A percentile compares a stretch with the other conserved stretches of the same genome.
Evolutionary conservation across 306 rosid genomes (phyloP).

Genomic region (Hippophae gyantsensis): DNA sequence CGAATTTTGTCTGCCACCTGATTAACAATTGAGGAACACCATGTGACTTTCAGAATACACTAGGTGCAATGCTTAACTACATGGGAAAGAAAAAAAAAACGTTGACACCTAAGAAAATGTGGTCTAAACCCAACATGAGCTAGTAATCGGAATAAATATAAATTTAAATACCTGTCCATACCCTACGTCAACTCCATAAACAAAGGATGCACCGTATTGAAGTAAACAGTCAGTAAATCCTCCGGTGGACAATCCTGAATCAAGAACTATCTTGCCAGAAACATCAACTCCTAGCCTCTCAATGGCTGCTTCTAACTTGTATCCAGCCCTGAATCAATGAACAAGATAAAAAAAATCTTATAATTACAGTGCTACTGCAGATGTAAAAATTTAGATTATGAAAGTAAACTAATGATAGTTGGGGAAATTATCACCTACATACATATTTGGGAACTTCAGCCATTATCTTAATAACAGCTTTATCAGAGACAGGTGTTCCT

Average conservation of each 20-base stretch:
- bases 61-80: background rate
- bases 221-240: conserved; percentile 94
- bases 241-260: conserved; percentile 91
- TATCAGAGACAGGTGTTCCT: conserved; percentile 72
- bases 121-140: background rate
- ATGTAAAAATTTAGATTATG: background rate
- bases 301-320: conserved; percentile 90
- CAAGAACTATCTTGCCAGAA: conserved; percentile 78
- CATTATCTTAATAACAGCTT: conserved; percentile 62
- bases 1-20: conserved; percentile 90
- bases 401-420: conserved; percentile 23
- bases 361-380: conserved; percentile 4
- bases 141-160: background rate
- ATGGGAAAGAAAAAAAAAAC: background rate
- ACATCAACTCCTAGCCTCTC: conserved; percentile 66
- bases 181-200: conserved; percentile 91
- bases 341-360: conserved; percentile 9
- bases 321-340: conserved; percentile 60
- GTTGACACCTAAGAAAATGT: background rate
- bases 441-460: conserved; percentile 96
- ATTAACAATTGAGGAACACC: background rate
- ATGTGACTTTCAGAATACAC: background rate
- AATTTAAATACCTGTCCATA: conserved; percentile 70
- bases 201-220: conserved; percentile 82
- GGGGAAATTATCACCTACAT: conserved; percentile 76